Percentiles rank a stretch among this genome's conserved stretches.
phyloP scores from a whole-genome alignment of 805 yeast genomes.

The Debaryomyces castellii region DNA sequence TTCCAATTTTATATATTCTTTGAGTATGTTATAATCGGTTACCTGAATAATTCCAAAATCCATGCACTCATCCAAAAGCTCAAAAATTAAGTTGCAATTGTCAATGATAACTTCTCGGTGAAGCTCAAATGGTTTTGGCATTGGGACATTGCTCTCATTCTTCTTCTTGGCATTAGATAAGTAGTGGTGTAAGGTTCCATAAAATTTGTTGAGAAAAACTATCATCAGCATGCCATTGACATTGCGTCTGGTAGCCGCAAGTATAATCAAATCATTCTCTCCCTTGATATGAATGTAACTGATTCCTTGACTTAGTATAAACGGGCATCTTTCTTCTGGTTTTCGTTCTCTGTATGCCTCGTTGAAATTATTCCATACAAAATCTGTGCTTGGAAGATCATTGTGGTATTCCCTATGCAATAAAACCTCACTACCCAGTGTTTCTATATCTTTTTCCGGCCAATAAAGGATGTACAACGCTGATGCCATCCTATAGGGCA shows the following conservation, averaged over 20 bases:
- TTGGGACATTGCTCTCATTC: not conserved
- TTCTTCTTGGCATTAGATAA: slow-evolving; percentile 8
- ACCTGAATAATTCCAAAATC: slow-evolving; percentile 87
- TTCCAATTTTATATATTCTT: slow-evolving; percentile 72
- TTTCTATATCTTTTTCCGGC: slow-evolving; percentile 26
- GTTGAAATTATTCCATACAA: slow-evolving; percentile 26
- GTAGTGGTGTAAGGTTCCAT: slow-evolving; percentile 28
- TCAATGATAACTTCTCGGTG: slow-evolving; percentile 65
- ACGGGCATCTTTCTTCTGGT: slow-evolving; percentile 36
- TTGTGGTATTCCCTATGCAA: slow-evolving; percentile 34
- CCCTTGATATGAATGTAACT: slow-evolving; percentile 52
- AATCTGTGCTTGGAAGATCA: slow-evolving; percentile 24
- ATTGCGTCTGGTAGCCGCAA: slow-evolving; percentile 46
- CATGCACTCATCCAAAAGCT: slow-evolving; percentile 84
- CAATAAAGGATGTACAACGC: slow-evolving; percentile 37
- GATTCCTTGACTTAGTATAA: slow-evolving; percentile 47
- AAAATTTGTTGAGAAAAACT: slow-evolving; percentile 49
- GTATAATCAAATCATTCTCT: slow-evolving; percentile 43
- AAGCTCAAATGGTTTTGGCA: slow-evolving; percentile 29
- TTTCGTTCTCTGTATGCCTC: slow-evolving; percentile 16
- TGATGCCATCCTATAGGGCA: slow-evolving; percentile 22
- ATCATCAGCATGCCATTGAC: slow-evolving; percentile 58
- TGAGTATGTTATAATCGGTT: slow-evolving; percentile 74
- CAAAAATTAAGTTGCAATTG: slow-evolving; percentile 73
- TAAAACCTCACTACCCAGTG: slow-evolving; percentile 30